These are phyloP conservation scores for Diplodia mutila DNA, from an alignment of 2,329 filamentous ascomycete species.

Conservation along the genomic window DNA sequence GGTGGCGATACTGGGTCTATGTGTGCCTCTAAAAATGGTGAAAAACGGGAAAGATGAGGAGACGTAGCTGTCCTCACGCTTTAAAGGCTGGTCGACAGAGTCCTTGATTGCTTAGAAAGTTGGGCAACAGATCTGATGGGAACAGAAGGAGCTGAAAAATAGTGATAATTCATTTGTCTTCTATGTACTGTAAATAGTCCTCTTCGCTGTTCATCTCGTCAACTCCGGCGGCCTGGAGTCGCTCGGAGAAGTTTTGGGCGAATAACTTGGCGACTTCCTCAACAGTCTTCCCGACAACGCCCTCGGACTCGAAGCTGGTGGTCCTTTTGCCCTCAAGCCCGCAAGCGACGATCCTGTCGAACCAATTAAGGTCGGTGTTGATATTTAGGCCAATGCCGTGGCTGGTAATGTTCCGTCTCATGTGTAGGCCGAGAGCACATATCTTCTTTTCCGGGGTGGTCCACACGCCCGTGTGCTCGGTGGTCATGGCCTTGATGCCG, in stretches of 20 bases:
- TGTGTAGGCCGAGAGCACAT: slow-evolving; percentile 88
- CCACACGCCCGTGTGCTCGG: slow-evolving; percentile 86
- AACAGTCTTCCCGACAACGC: slow-evolving; percentile 41
- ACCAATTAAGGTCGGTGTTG: slow-evolving; percentile 66
- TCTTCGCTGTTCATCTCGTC: slow-evolving; percentile 14
- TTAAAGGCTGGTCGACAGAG: too few species aligned
- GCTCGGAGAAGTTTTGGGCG: slow-evolving; percentile 44
- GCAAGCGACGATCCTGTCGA: slow-evolving; percentile 82
- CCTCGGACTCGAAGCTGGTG: slow-evolving; percentile 70
- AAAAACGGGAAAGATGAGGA: too few species aligned
- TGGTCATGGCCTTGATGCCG: slow-evolving; percentile 65
- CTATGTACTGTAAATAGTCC: slow-evolving; percentile 13
- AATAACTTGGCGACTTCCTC: slow-evolving; percentile 46
- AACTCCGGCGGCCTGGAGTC: slow-evolving; percentile 21
- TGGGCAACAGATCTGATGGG: too few species aligned
- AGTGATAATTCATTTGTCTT: not conserved
- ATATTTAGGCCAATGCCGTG: slow-evolving; percentile 85
- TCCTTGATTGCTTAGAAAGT: too few species aligned
- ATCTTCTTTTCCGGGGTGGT: slow-evolving; percentile 65
- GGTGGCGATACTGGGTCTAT: too few species aligned
- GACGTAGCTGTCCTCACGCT: too few species aligned
- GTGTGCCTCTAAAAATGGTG: too few species aligned
- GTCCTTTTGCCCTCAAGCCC: slow-evolving; percentile 78
- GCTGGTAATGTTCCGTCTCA: slow-evolving; percentile 79
- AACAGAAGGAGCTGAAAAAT: not conserved